Evolutionary conservation across 306 rosid genomes (phyloP).

Genomic region (Psophocarpus tetragonolobus): DNA sequence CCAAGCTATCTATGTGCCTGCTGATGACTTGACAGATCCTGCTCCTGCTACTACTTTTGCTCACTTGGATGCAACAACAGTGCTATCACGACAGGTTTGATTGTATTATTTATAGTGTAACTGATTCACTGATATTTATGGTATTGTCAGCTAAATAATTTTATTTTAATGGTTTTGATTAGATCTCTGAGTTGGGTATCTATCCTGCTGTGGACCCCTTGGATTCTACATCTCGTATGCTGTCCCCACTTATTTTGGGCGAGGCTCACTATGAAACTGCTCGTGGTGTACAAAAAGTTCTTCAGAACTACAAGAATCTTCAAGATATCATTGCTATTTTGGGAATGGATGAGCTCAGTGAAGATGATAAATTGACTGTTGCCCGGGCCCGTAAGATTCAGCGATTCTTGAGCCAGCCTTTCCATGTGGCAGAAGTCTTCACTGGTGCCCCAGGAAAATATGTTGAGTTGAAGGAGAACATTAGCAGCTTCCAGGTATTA

Average conservation of each 20-base stretch:
- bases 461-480: slow-evolving; percentile 89
- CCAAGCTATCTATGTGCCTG: slow-evolving; percentile 99
- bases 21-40: slow-evolving; percentile 99
- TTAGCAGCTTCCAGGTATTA: slow-evolving; percentile 84
- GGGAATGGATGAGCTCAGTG: slow-evolving; percentile 99
- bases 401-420: slow-evolving; percentile 92
- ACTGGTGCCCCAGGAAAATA: slow-evolving; percentile 99
- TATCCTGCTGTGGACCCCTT: slow-evolving; percentile 97
- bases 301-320: slow-evolving; percentile 96
- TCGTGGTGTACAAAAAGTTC: slow-evolving; percentile 96
- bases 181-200: slow-evolving; percentile 99
- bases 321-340: slow-evolving; percentile 99
- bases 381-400: slow-evolving; percentile 95
- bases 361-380: slow-evolving; percentile 94
- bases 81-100: slow-evolving; percentile 88
- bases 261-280: slow-evolving; percentile 90
- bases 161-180: slow-evolving; percentile 20
- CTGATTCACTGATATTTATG: background rate
- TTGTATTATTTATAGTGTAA: background rate
- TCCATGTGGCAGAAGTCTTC: slow-evolving; percentile 99
- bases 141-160: background rate
- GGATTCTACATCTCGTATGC: slow-evolving; percentile 99
- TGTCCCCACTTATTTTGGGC: slow-evolving; percentile 96
- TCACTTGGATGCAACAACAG: slow-evolving; percentile 99
- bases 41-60: slow-evolving; percentile 99